A percentile compares a stretch with the other conserved stretches of the same genome.
phyloP scores from a whole-genome alignment of 2,329 filamentous ascomycete genomes.

The Colletotrichum godetiae region DNA sequence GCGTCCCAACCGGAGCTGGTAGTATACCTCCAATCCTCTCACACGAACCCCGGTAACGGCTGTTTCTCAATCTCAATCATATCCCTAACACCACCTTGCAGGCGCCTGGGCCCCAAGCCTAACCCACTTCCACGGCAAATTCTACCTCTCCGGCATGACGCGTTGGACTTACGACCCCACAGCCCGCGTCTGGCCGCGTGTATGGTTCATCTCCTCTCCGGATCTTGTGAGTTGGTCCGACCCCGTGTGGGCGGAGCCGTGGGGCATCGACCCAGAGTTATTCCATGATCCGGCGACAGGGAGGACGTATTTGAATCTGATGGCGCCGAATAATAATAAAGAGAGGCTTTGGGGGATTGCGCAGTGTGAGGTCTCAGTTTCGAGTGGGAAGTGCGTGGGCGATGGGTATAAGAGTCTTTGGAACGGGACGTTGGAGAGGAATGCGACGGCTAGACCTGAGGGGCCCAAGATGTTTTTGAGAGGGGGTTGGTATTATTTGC shows the following conservation, averaged over 20 bases:
- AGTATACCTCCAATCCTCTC: too few species aligned
- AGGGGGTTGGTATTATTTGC: constrained; percentile 14
- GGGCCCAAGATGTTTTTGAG: constrained; percentile 29
- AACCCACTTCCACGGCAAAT: constrained; percentile 5
- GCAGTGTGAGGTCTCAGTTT: constrained; percentile 37
- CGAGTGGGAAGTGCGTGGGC: constrained; percentile 34
- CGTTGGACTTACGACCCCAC: constrained; percentile 49
- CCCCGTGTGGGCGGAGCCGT: constrained; percentile 29
- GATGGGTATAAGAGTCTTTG: constrained; percentile 34
- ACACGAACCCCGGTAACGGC: too few species aligned
- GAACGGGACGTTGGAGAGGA: constrained; percentile 38
- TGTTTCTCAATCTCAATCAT: too few species aligned
- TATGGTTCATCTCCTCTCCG: constrained; percentile 38
- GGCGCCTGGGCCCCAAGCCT: constrained; percentile 25
- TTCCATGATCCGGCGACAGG: constrained; percentile 35
- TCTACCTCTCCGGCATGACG: constrained; percentile 40
- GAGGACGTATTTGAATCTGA: constrained; percentile 37
- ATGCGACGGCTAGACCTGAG: constrained; percentile 34
- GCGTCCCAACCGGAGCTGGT: constrained; percentile 11
- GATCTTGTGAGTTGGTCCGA: constrained; percentile 32
- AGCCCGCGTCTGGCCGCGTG: constrained; percentile 49
- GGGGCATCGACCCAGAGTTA: constrained; percentile 27
- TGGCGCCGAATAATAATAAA: constrained; percentile 37
- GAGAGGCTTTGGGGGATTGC: constrained; percentile 38
- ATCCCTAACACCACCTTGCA: background rate